Percentiles rank a stretch among this genome's conserved stretches.
Conservation (phyloP, 495 filamentous ascomycete genomes). For the Haplographium delicatum region DNA sequence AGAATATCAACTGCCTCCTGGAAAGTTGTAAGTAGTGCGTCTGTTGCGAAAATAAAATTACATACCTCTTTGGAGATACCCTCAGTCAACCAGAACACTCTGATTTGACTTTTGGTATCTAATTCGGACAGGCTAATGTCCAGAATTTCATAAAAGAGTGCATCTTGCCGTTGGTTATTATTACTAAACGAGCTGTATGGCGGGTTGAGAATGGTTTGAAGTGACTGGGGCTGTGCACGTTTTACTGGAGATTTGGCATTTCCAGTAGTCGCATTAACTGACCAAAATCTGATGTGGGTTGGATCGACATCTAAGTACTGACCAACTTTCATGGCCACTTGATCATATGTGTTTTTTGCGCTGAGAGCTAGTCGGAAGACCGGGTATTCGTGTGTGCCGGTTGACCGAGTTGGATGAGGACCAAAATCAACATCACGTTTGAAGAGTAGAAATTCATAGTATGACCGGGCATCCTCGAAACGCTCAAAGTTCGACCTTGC, state of each 20-base stretch:
- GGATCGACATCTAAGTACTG: constrained; percentile 72
- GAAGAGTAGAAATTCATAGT: constrained; percentile 89
- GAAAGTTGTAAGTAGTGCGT: constrained; percentile 25
- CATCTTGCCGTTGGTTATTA: constrained; percentile 64
- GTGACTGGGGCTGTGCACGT: constrained; percentile 57
- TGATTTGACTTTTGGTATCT: constrained; percentile 82
- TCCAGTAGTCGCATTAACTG: constrained; percentile 66
- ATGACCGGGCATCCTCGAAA: constrained; percentile 66
- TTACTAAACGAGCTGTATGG: constrained; percentile 49
- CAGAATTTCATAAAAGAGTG: constrained; percentile 83
- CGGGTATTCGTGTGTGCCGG: constrained; percentile 60
- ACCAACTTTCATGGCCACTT: constrained; percentile 78
- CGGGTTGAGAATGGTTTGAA: constrained; percentile 66
- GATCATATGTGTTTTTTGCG: constrained; percentile 86
- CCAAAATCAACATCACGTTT: constrained; percentile 66
- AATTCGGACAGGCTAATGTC: constrained; percentile 91
- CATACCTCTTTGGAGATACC: constrained; percentile 84
- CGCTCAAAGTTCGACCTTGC: constrained; percentile 28
- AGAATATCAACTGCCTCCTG: constrained; percentile 73
- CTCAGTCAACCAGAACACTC: constrained; percentile 78
- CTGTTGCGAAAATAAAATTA: constrained; percentile 3
- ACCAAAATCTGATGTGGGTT: constrained; percentile 86
- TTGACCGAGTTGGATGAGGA: constrained; percentile 50
- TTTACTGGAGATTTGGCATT: constrained; percentile 73
- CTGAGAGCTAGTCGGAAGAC: constrained; percentile 45